Base-by-base conservation (phyloP, 805 yeast genomes). In the Danielia reshetovae region DNA sequence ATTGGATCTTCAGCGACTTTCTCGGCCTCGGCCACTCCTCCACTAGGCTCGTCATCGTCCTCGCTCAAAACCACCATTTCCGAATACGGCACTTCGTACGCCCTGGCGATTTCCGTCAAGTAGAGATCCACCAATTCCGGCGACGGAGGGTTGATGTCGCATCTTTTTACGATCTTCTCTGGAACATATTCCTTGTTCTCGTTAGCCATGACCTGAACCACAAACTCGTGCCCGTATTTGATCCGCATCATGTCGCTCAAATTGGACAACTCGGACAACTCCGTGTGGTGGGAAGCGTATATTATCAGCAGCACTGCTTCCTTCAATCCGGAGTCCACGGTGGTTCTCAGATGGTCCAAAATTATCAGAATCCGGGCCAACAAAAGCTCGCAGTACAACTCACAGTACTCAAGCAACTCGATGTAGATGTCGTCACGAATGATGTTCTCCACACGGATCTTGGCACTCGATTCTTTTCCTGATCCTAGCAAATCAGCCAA, bases 391-490 rank as follows among this genome's bases (percentile, higher is more conserved):
- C 95, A 81, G 54, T 85, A 85, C 13, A 88, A 62, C 57, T 88
- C 96, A 30, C 87, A 58, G 29, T 76, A 75, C 55, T 88, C 96
- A 34, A 87, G 62, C 16, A 87, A 63, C 59, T 87, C 96, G 15
- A 84, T 75, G 49, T 80, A 76, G 21, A 85, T 75, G 52, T 87
- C 96, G 46, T 85, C 90, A 23, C 89, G 71, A 21, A 88, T 84
- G 37, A 87, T 75, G 48, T 84, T 83, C 54, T 87, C 96, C 3
- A 85, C 90, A 32, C 95, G 61, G 37, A 86, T 86, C 36, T 74
- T 73, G 8, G 96, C 96, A 48, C 88, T 84, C 32, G 81, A 79
- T 42, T 85, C 89, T 51, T 85, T 86, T 5, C 86, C 87, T 27
- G 66, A 69, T 7, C 72, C 65, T 33, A 87, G 62, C 8, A 86